Percentiles rank a stretch among this genome's conserved stretches.
Conservation (phyloP, 2,329 filamentous ascomycete genomes). For the Alternaria sp. region DNA sequence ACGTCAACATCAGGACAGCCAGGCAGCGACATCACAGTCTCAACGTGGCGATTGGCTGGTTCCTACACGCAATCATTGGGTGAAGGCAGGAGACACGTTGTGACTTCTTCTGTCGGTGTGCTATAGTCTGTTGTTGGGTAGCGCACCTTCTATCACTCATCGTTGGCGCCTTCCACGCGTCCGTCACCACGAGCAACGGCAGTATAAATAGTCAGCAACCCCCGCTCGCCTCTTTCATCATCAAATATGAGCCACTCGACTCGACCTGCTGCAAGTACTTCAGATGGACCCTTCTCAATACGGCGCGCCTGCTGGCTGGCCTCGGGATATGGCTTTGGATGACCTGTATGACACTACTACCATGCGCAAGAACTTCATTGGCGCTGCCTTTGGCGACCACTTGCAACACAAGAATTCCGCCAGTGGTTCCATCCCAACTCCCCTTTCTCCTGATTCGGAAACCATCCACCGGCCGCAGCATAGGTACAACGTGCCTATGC, state of each 20-base stretch:
- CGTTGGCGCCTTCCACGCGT: conserved; percentile 4
- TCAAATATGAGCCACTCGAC: conserved; percentile 1
- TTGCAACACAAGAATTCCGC: neutral
- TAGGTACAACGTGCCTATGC: neutral
- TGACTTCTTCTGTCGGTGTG: neutral
- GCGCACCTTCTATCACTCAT: conserved; percentile 11
- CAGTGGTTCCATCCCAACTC: conserved; percentile 6
- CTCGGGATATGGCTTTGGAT: conserved; percentile 6
- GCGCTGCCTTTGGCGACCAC: neutral
- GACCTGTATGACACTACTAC: neutral
- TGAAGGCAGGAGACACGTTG: conserved; percentile 8
- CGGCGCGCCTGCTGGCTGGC: conserved; percentile 4
- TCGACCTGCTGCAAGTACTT: conserved; percentile 4
- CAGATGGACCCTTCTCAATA: conserved; percentile 13
- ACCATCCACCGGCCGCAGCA: neutral
- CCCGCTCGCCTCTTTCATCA: neutral
- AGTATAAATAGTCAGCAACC: conserved; percentile 13
- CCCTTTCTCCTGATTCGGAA: neutral
- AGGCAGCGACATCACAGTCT: conserved; percentile 2
- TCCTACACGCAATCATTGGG: neutral
- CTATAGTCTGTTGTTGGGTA: neutral
- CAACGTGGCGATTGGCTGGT: conserved; percentile 1
- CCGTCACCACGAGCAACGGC: conserved; percentile 11
- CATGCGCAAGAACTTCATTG: neutral
- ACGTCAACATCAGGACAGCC: conserved; percentile 2